Base-by-base conservation (phyloP, 106 monocot species). In the Dioscorea dumetorum region DNA sequence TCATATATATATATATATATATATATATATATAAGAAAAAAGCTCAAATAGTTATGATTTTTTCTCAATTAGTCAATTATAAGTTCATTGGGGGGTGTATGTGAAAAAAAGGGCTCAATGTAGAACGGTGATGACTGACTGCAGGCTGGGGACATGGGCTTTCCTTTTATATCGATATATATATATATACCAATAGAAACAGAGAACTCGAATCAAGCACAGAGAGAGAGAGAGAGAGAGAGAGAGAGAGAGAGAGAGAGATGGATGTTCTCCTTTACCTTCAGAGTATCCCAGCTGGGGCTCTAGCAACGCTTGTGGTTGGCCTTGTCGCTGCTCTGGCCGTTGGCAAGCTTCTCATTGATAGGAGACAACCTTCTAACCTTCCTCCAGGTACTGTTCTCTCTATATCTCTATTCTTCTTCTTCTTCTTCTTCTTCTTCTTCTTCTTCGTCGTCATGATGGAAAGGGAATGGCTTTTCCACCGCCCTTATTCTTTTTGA, bases 261-360 rank as follows among this genome's bases (percentile, higher is more conserved):
- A 72, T 72, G 72, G 72, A 72, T 28, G 58, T 61, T 17, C 61
- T 62, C 10, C 61, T 72, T 12, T 62, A 49, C 18, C 50, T 72
- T 0, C 72, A 72, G 72, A 62, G 33, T 62, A 24, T 72, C 17
- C 33, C 61, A 3, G 50, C 72, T 2, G 72, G 72, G 21, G 32
- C 72, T 49, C 24, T 72, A 0, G 52, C 52, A 51, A 52, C 62
- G 0, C 10, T 72, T 24, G 72, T 62, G 24, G 41, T 72, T 19
- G 72, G 72, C 9, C 62, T 72, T 50, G 20, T 72, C 33, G 62
- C 72, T 1, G 62, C 52, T 12, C 72, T 62, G 16, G 72, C 72
- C 1, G 62, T 53, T 33, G 72, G 72, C 5, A 72, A 72, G 62
- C 12, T 72, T 22, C 50, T 72, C 52, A 8, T 62, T 33, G 62